Evolutionary conservation across 164 flowering plant genomes (phyloP).

Genomic region (Saururus chinensis): DNA sequence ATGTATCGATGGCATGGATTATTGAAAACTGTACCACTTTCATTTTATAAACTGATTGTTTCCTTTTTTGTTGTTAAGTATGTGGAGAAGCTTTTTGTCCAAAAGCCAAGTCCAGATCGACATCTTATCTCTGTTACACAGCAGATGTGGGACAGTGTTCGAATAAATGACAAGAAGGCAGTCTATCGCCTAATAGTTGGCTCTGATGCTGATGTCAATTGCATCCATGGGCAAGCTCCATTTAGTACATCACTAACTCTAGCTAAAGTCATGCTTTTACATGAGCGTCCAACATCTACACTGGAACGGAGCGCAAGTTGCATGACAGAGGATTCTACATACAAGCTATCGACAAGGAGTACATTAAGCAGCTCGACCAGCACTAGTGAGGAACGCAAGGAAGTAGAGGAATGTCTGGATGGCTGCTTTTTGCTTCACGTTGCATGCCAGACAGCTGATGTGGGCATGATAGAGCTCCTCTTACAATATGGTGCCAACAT

Average conservation of each 20-base stretch:
- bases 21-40: no score
- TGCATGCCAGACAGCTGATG: conserved; percentile 68
- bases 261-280: conserved; percentile 54
- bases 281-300: conserved; percentile 32
- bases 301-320: conserved; percentile 16
- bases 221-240: conserved; percentile 32
- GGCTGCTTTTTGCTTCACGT: conserved; percentile 74
- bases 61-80: conserved; percentile 36
- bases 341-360: conserved; percentile 22
- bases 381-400: conserved; percentile 17
- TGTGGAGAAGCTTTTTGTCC: conserved; percentile 61
- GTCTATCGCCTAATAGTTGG: conserved; percentile 60
- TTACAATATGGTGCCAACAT: conserved; percentile 79
- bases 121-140: conserved; percentile 37
- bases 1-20: no score
- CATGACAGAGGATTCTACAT: conserved; percentile 19
- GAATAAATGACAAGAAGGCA: conserved; percentile 59
- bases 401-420: conserved; percentile 33
- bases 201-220: conserved; percentile 61
- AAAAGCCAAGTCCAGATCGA: conserved; percentile 31
- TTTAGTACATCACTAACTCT: conserved; percentile 25
- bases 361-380: conserved; percentile 14
- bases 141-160: conserved; percentile 67
- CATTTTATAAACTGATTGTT: no score
- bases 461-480: conserved; percentile 87